Base-by-base conservation (phyloP, 768 basidiomycete genomes). In the Boletellus ananas region DNA sequence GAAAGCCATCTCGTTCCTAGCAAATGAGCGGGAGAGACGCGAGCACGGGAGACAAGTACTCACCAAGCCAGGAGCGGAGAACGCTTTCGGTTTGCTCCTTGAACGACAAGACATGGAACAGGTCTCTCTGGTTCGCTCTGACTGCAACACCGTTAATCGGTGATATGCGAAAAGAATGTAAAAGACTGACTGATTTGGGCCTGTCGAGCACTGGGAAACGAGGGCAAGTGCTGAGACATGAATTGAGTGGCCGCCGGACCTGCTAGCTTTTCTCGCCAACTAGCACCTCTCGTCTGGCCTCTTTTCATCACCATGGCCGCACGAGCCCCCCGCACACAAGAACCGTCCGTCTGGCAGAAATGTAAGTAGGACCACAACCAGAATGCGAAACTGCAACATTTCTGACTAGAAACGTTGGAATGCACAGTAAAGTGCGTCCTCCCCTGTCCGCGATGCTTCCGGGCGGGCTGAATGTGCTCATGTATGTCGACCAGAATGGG, bases 71-170 rank as follows among this genome's bases (percentile, higher is more conserved):
- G 34, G 87, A 76, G 38, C 90, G 77, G 23, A 91, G 71, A 6
- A 88, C 85, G 50, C 72, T 78, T 56, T 90, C 88, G 10, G 81
- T 72, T 62, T 92, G 87, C 45, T 90, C 88, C 57, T 79, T 82
- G 62, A 94, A 70, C 6, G 80, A 79, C 27, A 83, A 76, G 37
- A 91, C 74, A 70, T 91, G 87, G 60, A 83, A 87, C 39, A 88
- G 55, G 66, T 94, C 91, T 54, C 91, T 74, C 62, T 93, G 91
- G 62, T 90, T 86, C 34, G 90, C 86, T 51, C 91, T 79, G 63
- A 93, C 91, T 94, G 63, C 8, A 23, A 36, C 51, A 55, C 41
- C 8, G 37, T 55, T 2, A 58, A 49, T 56, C 55, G 36, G 50
- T 43, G 27, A 47, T 13, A 10, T 38, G 18, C 8, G 38, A 6